These are phyloP conservation scores for Dillenia turbinata DNA, from an alignment of 164 flowering plant genomes.

Conservation along the genomic window DNA sequence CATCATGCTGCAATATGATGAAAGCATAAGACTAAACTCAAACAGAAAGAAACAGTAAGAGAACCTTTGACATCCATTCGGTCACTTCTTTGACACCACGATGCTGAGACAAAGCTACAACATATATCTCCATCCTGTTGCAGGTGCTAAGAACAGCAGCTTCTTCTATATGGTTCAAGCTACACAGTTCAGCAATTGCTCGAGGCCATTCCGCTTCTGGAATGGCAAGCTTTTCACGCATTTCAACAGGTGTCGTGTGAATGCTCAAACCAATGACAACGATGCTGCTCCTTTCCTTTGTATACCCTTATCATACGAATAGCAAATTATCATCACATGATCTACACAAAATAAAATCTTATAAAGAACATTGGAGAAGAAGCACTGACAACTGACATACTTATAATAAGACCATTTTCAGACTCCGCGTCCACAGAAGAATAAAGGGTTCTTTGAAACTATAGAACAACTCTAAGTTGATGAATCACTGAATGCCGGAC, in stretches of 20 bases:
- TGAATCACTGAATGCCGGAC: too few relatives aligned
- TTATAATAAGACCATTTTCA: too few relatives aligned
- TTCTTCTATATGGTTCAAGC: conserved; percentile 91
- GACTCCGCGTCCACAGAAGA: too few relatives aligned
- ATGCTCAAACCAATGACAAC: conserved; percentile 95
- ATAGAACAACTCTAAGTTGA: too few relatives aligned
- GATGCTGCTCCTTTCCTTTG: conserved; percentile 94
- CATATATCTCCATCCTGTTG: conserved; percentile 96
- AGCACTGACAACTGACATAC: too few relatives aligned
- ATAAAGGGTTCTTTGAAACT: too few relatives aligned
- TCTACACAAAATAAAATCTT: too few relatives aligned
- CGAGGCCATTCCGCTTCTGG: conserved; percentile 99
- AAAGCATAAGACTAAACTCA: background rate
- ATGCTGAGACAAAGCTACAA: conserved; percentile 88
- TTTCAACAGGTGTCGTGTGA: conserved; percentile 92
- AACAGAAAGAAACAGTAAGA: background rate
- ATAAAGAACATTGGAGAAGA: too few relatives aligned
- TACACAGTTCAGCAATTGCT: conserved; percentile 85
- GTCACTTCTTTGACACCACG: conserved; percentile 97
- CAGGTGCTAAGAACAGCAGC: conserved; percentile 99
- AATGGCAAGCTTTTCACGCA: conserved; percentile 97
- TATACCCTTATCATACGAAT: conserved; percentile 54
- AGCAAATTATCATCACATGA: too few relatives aligned
- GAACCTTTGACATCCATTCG: conserved; percentile 99
- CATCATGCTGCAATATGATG: too few relatives aligned